phyloP scores from a whole-genome alignment of 768 basidiomycete species.

The Calocera cornea region DNA sequence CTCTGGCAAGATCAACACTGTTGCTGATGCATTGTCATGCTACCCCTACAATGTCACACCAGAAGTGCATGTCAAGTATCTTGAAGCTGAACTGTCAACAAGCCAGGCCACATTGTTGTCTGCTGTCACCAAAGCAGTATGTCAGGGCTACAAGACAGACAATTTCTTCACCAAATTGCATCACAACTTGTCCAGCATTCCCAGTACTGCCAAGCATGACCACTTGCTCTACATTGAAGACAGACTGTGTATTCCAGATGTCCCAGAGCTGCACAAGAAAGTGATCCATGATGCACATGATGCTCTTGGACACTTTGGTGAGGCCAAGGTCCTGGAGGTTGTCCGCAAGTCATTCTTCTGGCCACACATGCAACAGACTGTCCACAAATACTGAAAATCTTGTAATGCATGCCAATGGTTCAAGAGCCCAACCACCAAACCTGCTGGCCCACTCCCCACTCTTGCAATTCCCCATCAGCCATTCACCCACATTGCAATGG shows the following conservation, averaged over 20 bases:
- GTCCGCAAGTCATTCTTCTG: slow-evolving; percentile 13
- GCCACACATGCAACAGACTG: slow-evolving; percentile 24
- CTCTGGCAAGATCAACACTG: slow-evolving; percentile 27
- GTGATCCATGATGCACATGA: slow-evolving; percentile 9
- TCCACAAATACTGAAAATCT: slow-evolving; percentile 23
- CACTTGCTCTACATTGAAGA: slow-evolving; percentile 15
- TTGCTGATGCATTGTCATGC: slow-evolving; percentile 32
- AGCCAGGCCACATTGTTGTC: neutral
- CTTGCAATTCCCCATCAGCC: slow-evolving; percentile 9
- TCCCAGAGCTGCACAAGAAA: neutral
- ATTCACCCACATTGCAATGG: slow-evolving; percentile 9
- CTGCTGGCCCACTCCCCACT: slow-evolving; percentile 18
- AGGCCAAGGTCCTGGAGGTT: slow-evolving; percentile 16
- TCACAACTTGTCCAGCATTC: neutral
- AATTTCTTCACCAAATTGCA: slow-evolving; percentile 9
- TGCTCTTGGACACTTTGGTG: slow-evolving; percentile 17
- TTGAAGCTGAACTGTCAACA: neutral
- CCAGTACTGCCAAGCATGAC: neutral
- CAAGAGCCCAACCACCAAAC: slow-evolving; percentile 22
- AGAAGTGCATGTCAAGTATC: neutral
- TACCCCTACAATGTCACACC: slow-evolving; percentile 11
- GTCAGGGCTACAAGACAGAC: slow-evolving; percentile 11
- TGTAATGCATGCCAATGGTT: slow-evolving; percentile 25
- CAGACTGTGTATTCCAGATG: slow-evolving; percentile 17
- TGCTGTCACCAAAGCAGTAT: neutral